Conservation (phyloP, 768 basidiomycete species). For the Hypholoma fasciculare region DNA sequence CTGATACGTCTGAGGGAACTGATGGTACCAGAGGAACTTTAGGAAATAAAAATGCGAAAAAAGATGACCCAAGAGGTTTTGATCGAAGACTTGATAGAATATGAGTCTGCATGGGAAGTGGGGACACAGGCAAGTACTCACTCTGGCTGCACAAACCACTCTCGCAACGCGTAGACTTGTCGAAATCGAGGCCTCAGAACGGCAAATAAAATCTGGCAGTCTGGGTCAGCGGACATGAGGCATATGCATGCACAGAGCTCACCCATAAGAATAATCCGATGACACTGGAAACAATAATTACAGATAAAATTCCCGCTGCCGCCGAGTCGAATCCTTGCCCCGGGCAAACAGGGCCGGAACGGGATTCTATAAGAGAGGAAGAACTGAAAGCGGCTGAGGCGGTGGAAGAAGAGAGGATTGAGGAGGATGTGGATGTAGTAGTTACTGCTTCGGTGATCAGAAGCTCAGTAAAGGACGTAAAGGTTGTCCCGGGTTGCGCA, state of each 20-base stretch:
- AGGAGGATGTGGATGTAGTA: constrained; percentile 15
- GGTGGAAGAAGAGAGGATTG: constrained; percentile 19
- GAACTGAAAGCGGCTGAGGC: constrained; percentile 26
- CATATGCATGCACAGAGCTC: constrained; percentile 24
- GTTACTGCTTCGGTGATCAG: constrained; percentile 24
- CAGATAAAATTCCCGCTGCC: constrained; percentile 59
- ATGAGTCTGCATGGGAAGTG: background rate
- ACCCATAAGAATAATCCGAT: constrained; percentile 74
- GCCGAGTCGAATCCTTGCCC: constrained; percentile 66
- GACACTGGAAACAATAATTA: constrained; percentile 54
- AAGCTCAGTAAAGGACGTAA: constrained; percentile 39
- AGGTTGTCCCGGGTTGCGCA: constrained; percentile 39
- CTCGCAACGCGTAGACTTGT: constrained; percentile 69
- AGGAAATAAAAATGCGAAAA: constrained; percentile 73
- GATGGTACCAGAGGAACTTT: constrained; percentile 65
- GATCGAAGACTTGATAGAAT: constrained; percentile 55
- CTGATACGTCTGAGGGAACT: constrained; percentile 55
- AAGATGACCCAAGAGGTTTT: constrained; percentile 52
- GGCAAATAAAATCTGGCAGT: constrained; percentile 60
- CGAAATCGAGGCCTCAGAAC: constrained; percentile 67
- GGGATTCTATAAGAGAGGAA: constrained; percentile 17
- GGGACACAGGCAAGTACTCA: constrained; percentile 34
- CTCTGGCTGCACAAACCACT: constrained; percentile 78
- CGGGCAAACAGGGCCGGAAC: constrained; percentile 49
- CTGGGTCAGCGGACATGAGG: constrained; percentile 11